Evolutionary conservation across 306 rosid species (phyloP).

Genomic region (Leucaena leucocephala): DNA sequence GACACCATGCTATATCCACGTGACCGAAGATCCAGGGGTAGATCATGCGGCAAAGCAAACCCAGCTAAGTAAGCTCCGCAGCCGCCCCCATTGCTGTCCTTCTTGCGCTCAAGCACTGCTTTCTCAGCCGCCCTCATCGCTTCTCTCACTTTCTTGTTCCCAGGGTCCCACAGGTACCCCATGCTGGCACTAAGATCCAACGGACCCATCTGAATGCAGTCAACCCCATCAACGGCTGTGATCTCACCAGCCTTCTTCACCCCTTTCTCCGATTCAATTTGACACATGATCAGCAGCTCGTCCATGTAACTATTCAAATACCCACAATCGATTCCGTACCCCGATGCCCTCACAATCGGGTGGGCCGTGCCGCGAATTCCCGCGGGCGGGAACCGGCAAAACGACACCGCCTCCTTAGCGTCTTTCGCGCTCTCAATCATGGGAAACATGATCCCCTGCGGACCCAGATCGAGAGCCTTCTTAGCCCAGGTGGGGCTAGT

Average conservation of each 20-base stretch:
- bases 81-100: slow-evolving; percentile 14
- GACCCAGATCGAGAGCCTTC: slow-evolving; percentile 87
- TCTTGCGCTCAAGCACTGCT: slow-evolving; percentile 50
- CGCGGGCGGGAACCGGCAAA: slow-evolving; percentile 64
- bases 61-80: slow-evolving; percentile 61
- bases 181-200: slow-evolving; percentile 81
- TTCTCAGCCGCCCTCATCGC: slow-evolving; percentile 62
- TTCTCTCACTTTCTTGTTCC: slow-evolving; percentile 68
- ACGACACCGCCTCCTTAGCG: slow-evolving; percentile 71
- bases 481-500: slow-evolving; percentile 74
- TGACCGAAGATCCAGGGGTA: slow-evolving; percentile 47
- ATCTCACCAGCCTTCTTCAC: slow-evolving; percentile 53
- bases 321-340: slow-evolving; percentile 76
- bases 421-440: slow-evolving; percentile 65
- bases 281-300: slow-evolving; percentile 74
- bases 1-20: slow-evolving; percentile 80
- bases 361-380: slow-evolving; percentile 87
- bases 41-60: slow-evolving; percentile 63
- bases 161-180: slow-evolving; percentile 80
- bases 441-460: slow-evolving; percentile 83
- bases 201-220: slow-evolving; percentile 86
- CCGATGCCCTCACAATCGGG: slow-evolving; percentile 69
- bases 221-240: slow-evolving; percentile 74
- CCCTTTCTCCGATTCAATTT: slow-evolving; percentile 61
- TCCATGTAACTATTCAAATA: slow-evolving; percentile 63